A percentile compares a stretch with the other conserved stretches of the same genome.
Conservation (phyloP, 2,329 filamentous ascomycete genomes). For the Fusarium tanahbumbuense region DNA sequence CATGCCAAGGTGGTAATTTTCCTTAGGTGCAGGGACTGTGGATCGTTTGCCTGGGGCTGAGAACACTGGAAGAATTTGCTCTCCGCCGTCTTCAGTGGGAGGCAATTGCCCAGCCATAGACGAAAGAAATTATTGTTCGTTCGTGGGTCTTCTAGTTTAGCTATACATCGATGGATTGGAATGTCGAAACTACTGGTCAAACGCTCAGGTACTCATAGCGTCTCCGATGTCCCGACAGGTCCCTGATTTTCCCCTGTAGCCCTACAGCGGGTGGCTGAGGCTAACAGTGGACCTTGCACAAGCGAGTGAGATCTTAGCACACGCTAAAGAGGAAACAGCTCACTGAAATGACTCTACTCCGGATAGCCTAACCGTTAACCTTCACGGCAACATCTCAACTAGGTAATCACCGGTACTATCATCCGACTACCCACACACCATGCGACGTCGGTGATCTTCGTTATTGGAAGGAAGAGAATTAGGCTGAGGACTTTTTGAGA, state of each 20-base stretch:
- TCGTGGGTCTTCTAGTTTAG: not conserved
- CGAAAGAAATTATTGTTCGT: fast-evolving
- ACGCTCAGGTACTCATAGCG: fast-evolving
- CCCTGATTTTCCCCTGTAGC: not conserved
- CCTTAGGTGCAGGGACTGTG: not conserved
- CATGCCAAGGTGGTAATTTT: not conserved
- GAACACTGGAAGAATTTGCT: fast-evolving
- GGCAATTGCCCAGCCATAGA: fast-evolving
- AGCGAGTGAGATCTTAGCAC: not conserved
- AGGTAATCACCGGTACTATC: not conserved
- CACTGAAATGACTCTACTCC: not conserved
- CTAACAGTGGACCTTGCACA: not conserved
- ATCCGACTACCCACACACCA: not conserved
- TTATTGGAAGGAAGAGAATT: not conserved
- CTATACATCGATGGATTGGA: not conserved
- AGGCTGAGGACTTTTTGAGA: not conserved
- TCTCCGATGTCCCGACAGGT: too few species aligned
- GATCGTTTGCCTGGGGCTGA: not conserved
- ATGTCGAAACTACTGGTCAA: not conserved
- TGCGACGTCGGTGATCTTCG: not conserved
- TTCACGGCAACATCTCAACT: not conserved
- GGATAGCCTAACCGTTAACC: not conserved
- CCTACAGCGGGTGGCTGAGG: not conserved
- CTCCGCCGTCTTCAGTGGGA: fast-evolving
- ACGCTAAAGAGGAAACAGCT: not conserved